Evolutionary conservation across 2,329 filamentous ascomycete species (phyloP), one percentile per base, ranked within the genome.

Genomic region (Aspergillus intermedius): DNA sequence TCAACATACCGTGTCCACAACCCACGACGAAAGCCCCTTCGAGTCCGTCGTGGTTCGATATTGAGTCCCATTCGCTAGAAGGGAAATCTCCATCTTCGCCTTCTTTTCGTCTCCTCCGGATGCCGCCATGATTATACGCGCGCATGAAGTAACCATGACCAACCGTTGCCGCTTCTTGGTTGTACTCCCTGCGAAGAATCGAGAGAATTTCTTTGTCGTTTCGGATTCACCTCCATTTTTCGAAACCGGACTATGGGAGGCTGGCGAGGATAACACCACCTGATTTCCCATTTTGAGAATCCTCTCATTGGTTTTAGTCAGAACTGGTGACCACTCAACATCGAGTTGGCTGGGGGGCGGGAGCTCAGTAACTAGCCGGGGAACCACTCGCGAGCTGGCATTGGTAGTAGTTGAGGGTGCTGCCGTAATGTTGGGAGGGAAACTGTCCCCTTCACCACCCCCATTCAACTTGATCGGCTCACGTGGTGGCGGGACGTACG

Each of bases 311-410:
- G 83, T 85, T 61, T 85, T 84, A 8, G 88, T 96, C 48, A 98
- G 75, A 4, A 98, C 91, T 1, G 93, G 93, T 0, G 91, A 96
- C 93, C 93, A 98, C 70, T 98, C 93, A 49, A 98, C 95, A 63
- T 98, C 93, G 22, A 98, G 76, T 67, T 97, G 93, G 45, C 88
- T 95, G 0, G 93, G 93, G n/a, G 93, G 91, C 13, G 93, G 90
- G 8, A 98, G 77, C 67, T 98, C 93, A 1, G 93, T 97, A 52
- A 98, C 94, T 51, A 96, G 83, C 52, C 90, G 79, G 2, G 87
- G 79, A 28, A 90, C 86, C 8, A 81, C 78, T 48, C 89, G 76
- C 22, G 74, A 58, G 42, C 52, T 72, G 30, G 70, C 66, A 32
- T 74, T 75, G 46, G 68, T 60, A 28, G 65, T 55, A 50, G 67